Evolutionary conservation across 129 eudicot species (phyloP).

Genomic region (Flaveria ramosissima): DNA sequence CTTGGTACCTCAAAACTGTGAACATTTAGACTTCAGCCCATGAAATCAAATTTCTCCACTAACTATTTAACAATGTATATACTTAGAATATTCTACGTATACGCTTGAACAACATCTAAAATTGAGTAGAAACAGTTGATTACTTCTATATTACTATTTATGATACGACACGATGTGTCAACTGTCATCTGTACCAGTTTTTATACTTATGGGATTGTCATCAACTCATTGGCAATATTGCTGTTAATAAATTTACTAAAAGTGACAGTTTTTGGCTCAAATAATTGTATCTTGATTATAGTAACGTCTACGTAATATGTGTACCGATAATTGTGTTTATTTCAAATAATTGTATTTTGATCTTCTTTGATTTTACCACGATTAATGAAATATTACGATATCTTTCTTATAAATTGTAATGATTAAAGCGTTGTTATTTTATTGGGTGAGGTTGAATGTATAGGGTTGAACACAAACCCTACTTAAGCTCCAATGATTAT

Average conservation of each 20-base stretch:
- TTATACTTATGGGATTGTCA: background rate
- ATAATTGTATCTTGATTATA: conserved; percentile 14
- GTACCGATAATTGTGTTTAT: background rate
- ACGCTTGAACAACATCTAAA: background rate
- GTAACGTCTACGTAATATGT: background rate
- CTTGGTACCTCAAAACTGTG: background rate
- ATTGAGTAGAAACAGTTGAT: conserved; percentile 7
- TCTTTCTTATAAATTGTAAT: no score
- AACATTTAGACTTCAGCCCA: background rate
- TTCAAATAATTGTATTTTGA: no score
- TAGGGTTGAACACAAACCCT: no score
- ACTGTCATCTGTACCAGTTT: background rate
- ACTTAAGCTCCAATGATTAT: no score
- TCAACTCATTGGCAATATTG: background rate
- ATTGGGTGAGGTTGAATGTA: no score
- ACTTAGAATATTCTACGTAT: background rate
- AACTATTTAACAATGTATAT: background rate
- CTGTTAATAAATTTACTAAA: background rate
- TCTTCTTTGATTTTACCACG: no score
- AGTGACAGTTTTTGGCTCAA: background rate
- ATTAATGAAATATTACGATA: no score
- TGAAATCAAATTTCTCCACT: background rate
- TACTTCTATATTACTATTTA: background rate
- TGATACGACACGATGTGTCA: background rate
- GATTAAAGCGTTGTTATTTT: no score